Evolutionary conservation across 305 asterid genomes (phyloP), one percentile per base, ranked within the genome.

Genomic region (Solanum hybrid): DNA sequence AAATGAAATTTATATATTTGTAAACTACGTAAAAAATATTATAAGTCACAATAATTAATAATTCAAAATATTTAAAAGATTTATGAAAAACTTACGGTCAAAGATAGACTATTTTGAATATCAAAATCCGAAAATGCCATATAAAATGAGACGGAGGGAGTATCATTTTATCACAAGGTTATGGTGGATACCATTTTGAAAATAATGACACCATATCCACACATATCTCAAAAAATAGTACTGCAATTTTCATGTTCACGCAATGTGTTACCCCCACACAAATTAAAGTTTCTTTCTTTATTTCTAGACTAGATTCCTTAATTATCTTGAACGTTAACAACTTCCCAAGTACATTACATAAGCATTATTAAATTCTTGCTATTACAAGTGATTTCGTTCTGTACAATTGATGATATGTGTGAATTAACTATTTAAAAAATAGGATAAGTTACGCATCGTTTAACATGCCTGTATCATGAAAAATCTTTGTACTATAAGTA

Each of bases 171-270:
- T 40, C 51, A 40, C 51, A 40, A 40, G 51, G 51, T 40, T 11
- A 40, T 56, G 75, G 76, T 56, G 73, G 87, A 19, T 45, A 84
- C 42, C 15, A 82, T 84, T 51, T 51, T 84, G 87, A 84, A 85
- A 31, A 51, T 31, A 51, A 85, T 56, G 13, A 85, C 45, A 56
- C 76, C 76, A 32, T 85, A 22, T 85, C 75, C 87, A 85, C 87
- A 85, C 87, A 85, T 56, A 85, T 85, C 60, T 78, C 76, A 51
- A 45, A 42, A 42, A 81, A 19, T 3, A 84, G 22, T 56, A 77
- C 45, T 17, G 13, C 87, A 85, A 56, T 51, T 56, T 56, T 85
- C 76, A 56, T 56, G 45, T 85, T 56, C 73, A 56, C 87, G 87
- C 87, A 56, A 31, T 85, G 45, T 56, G 31, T 56, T 31, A 19